These are phyloP conservation scores for Metschnikowia cerradonensis DNA, from an alignment of 805 yeast genomes.

Conservation along the genomic window DNA sequence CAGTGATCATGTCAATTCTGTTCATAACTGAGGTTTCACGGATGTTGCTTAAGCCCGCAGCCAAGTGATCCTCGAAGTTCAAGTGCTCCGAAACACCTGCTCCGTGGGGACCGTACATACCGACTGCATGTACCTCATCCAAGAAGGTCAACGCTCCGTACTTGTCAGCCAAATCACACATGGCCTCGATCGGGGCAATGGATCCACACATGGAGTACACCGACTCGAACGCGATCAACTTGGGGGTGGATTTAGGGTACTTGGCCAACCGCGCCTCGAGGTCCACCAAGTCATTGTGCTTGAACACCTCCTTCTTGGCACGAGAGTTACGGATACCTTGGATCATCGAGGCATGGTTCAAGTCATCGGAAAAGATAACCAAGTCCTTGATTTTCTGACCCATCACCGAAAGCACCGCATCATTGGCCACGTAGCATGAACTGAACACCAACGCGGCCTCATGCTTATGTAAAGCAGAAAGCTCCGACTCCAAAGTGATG, in stretches of 20 bases:
- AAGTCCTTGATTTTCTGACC: conserved; percentile 89
- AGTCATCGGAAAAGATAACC: conserved; percentile 87
- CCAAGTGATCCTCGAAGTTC: conserved; percentile 79
- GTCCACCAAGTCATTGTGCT: conserved; percentile 83
- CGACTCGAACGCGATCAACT: conserved; percentile 93
- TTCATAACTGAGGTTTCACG: conserved; percentile 61
- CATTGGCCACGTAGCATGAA: conserved; percentile 96
- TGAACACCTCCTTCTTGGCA: conserved; percentile 82
- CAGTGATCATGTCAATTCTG: conserved; percentile 93
- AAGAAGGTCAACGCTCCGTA: conserved; percentile 95
- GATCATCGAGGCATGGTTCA: conserved; percentile 98
- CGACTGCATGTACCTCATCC: conserved; percentile 99
- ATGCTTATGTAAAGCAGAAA: conserved; percentile 89
- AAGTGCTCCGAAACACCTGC: conserved; percentile 99
- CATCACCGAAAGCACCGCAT: conserved; percentile 83
- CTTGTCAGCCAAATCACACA: conserved; percentile 94
- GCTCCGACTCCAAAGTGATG: conserved; percentile 76
- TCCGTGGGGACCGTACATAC: conserved; percentile 98
- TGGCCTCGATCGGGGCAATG: conserved; percentile 85
- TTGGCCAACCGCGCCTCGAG: conserved; percentile 72
- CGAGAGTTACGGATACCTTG: conserved; percentile 90
- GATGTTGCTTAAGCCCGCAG: conserved; percentile 50
- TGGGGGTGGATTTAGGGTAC: conserved; percentile 86
- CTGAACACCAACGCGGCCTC: conserved; percentile 94
- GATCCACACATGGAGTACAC: conserved; percentile 99